Evolutionary conservation across 2,329 filamentous ascomycete species (phyloP).

Genomic region (Aspergillus proliferans): DNA sequence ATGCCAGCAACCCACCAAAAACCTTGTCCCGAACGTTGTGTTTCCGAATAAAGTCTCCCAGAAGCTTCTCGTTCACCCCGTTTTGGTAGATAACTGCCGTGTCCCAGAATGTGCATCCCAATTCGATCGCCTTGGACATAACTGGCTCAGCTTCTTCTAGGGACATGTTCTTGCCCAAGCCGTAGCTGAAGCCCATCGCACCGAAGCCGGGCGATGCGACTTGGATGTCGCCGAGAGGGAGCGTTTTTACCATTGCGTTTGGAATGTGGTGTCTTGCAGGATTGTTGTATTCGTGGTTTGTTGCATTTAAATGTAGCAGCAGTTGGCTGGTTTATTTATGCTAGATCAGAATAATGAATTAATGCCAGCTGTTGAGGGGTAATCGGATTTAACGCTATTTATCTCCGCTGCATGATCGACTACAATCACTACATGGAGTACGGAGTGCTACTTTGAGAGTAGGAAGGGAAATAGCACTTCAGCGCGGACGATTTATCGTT

Average conservation of each 20-base stretch:
- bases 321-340: too few species aligned
- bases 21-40: slow-evolving; percentile 47
- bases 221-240: slow-evolving; percentile 34
- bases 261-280: too few species aligned
- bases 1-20: slow-evolving; percentile 35
- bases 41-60: slow-evolving; percentile 47
- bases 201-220: slow-evolving; percentile 45
- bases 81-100: slow-evolving; percentile 42
- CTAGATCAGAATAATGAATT: too few species aligned
- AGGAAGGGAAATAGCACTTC: too few species aligned
- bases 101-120: slow-evolving; percentile 44
- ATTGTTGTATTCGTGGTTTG: too few species aligned
- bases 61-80: slow-evolving; percentile 46
- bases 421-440: too few species aligned
- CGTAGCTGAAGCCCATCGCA: slow-evolving; percentile 46
- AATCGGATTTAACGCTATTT: too few species aligned
- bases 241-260: slow-evolving; percentile 34
- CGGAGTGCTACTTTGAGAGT: too few species aligned
- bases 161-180: slow-evolving; percentile 38
- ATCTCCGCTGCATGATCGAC: too few species aligned
- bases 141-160: slow-evolving; percentile 45
- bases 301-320: too few species aligned
- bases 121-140: slow-evolving; percentile 44
- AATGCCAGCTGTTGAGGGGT: too few species aligned
- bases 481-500: too few species aligned